Evolutionary conservation across 2,329 filamentous ascomycete genomes (phyloP).

Genomic region (Rhinocladiella similis): DNA sequence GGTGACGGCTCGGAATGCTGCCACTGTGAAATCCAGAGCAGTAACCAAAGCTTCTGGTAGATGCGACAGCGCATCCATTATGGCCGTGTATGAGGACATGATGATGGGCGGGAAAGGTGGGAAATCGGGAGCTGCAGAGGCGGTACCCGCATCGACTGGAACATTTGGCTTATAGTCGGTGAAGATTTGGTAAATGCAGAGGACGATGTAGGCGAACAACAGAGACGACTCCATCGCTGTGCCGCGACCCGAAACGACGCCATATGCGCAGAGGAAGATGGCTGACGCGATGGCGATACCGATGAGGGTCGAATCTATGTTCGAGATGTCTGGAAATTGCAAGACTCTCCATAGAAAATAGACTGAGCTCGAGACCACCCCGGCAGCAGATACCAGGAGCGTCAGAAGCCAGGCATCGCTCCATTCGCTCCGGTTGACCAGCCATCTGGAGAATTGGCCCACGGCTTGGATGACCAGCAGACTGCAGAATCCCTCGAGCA

Average conservation of each 20-base stretch:
- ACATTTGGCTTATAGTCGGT: conserved; percentile 90
- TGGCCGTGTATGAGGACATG: conserved; percentile 95
- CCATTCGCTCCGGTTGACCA: conserved; percentile 82
- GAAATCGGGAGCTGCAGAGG: conserved; percentile 68
- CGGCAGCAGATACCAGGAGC: conserved; percentile 82
- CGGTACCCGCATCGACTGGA: conserved; percentile 52
- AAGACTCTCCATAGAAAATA: conserved; percentile 97
- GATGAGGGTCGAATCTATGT: conserved; percentile 88
- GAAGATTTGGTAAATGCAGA: conserved; percentile 98
- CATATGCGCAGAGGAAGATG: conserved; percentile 89
- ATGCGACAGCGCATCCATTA: conserved; percentile 78
- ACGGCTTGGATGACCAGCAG: conserved; percentile 91
- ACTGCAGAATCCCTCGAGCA: conserved; percentile 95
- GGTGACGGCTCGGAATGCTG: conserved; percentile 92
- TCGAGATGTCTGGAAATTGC: conserved; percentile 88
- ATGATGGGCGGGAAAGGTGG: conserved; percentile 96
- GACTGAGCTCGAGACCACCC: conserved; percentile 86
- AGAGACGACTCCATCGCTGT: conserved; percentile 95
- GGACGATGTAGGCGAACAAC: conserved; percentile 94
- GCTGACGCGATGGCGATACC: conserved; percentile 90
- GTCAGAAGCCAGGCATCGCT: conserved; percentile 97
- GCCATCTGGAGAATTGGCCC: conserved; percentile 90
- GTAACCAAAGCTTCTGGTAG: conserved; percentile 83
- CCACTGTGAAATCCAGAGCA: conserved; percentile 80
- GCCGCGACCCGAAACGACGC: conserved; percentile 88